These are phyloP conservation scores for Nicotiana rustica DNA, from an alignment of 305 asterid species.

Conservation along the genomic window DNA sequence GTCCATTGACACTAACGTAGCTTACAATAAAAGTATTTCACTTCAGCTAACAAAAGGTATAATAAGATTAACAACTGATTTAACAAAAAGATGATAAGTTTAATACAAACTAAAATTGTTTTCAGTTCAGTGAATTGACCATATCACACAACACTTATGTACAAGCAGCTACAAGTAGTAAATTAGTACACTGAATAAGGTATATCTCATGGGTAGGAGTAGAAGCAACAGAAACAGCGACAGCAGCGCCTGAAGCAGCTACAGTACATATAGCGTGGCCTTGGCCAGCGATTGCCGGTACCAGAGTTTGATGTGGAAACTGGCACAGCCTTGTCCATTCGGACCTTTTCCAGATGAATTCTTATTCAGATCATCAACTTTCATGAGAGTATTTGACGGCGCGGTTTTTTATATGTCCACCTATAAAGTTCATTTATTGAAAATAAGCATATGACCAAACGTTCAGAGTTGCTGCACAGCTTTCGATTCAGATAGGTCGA, in stretches of 20 bases:
- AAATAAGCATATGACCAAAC: no score
- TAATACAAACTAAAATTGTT: neutral
- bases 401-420: no score
- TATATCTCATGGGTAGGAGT: constrained; percentile 49
- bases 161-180: no score
- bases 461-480: constrained; percentile 82
- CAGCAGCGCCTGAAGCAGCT: constrained; percentile 69
- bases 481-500: constrained; percentile 78
- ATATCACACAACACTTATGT: neutral
- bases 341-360: neutral
- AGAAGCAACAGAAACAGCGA: constrained; percentile 74
- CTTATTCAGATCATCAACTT: no score
- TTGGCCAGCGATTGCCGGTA: constrained; percentile 45
- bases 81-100: neutral
- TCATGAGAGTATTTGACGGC: no score
- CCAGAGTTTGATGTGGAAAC: constrained; percentile 36
- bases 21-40: neutral
- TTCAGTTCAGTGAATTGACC: neutral
- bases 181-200: neutral
- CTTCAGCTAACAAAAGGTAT: neutral
- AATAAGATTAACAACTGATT: neutral
- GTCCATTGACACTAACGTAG: no score
- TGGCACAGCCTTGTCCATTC: constrained; percentile 20
- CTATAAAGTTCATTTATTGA: no score
- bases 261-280: constrained; percentile 50